Evolutionary conservation across 2,329 filamentous ascomycete species (phyloP).

Genomic region (Dothideomycetes sp.): DNA sequence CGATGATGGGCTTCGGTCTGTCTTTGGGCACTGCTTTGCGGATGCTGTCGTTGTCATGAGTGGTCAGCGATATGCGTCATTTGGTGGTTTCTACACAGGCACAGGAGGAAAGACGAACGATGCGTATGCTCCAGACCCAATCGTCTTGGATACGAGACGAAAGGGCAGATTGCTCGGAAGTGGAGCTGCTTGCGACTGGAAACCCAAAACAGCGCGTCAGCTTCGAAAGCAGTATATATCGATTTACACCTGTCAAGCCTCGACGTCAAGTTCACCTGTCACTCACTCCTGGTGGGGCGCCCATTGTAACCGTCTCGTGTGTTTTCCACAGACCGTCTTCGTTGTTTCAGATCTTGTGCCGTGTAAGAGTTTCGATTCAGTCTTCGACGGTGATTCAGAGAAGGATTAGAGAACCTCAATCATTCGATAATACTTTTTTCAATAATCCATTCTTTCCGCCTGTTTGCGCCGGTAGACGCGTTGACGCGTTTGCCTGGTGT

Average conservation of each 20-base stretch:
- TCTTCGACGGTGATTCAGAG: too few relatives aligned
- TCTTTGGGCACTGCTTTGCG: constrained; percentile 81
- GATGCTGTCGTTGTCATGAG: constrained; percentile 48
- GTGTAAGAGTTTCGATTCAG: too few relatives aligned
- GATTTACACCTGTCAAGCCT: neutral
- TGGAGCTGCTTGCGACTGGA: constrained; percentile 76
- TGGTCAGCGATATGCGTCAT: neutral
- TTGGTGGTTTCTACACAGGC: neutral
- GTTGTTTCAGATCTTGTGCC: too few relatives aligned
- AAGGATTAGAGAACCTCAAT: too few relatives aligned
- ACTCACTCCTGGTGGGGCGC: constrained; percentile 25
- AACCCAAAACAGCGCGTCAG: constrained; percentile 13
- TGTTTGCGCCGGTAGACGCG: constrained; percentile 7
- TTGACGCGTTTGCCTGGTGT: constrained; percentile 8
- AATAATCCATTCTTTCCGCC: constrained; percentile 1
- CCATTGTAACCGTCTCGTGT: too few relatives aligned
- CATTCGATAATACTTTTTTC: constrained; percentile 9
- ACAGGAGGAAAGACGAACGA: constrained; percentile 53
- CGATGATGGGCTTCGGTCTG: constrained; percentile 67
- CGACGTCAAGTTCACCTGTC: too few relatives aligned
- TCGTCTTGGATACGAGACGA: constrained; percentile 89
- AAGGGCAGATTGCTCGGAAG: constrained; percentile 81
- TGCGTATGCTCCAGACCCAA: constrained; percentile 92
- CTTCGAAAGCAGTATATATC: neutral
- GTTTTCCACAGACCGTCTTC: too few relatives aligned